Evolutionary conservation across 345 rosid species (phyloP).

Genomic region (Corchorus olitorius): DNA sequence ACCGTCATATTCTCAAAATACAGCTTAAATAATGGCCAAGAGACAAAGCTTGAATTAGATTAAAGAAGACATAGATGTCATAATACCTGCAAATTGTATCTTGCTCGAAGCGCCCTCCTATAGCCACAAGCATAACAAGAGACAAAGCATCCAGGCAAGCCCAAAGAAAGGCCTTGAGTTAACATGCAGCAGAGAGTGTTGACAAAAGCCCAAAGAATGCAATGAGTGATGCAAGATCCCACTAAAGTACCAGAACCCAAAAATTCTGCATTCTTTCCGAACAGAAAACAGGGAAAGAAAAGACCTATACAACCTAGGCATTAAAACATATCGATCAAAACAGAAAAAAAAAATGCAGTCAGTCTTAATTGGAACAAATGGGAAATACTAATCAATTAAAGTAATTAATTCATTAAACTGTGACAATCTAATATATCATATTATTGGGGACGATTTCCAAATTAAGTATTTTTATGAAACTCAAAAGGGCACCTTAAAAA

Average conservation of each 20-base stretch:
- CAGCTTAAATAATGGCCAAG: too few relatives aligned
- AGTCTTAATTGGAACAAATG: not conserved
- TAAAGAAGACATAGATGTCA: not conserved
- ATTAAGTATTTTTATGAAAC: not conserved
- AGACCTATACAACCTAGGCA: constrained; percentile 73
- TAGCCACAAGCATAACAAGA: constrained; percentile 86
- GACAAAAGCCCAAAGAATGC: constrained; percentile 68
- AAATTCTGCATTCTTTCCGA: constrained; percentile 82
- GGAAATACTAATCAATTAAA: not conserved
- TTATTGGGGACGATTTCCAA: not conserved
- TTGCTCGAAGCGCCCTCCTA: constrained; percentile 66
- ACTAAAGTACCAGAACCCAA: constrained; percentile 85
- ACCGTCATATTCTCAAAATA: not conserved
- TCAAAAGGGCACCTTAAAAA: constrained; percentile 56
- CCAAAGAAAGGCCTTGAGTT: constrained; percentile 69
- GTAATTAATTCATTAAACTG: not conserved
- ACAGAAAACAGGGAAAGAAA: constrained; percentile 82
- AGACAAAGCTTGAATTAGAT: not conserved
- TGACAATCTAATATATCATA: not conserved
- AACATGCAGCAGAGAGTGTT: constrained; percentile 71
- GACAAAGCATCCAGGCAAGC: constrained; percentile 86
- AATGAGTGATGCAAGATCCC: constrained; percentile 81
- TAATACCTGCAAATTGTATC: constrained; percentile 71
- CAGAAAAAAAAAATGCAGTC: not conserved
- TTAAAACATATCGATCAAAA: not conserved